Evolutionary conservation across 345 rosid species (phyloP), one percentile per base, ranked within the genome.

Genomic region (Carallia pectinifolia): DNA sequence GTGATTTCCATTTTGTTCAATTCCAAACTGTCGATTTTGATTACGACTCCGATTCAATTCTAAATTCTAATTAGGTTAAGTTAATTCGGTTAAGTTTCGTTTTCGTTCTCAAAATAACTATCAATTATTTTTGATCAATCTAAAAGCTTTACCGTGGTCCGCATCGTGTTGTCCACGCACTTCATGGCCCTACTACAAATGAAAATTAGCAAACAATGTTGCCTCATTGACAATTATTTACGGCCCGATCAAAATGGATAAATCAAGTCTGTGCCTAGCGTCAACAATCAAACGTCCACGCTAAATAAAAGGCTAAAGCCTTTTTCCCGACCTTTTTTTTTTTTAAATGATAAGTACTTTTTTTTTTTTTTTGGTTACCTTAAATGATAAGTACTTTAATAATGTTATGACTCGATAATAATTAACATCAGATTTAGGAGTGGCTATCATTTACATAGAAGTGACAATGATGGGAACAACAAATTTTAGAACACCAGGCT

Each of bases 211-310:
- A 12, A 3, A 12, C 50, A 12, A 4, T 44, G 50, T 44, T 12
- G 17, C 50, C 50, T 2, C 16, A 44, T 13, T 44, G 50, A 44
- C 17, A 44, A 63, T 52, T 13, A 5, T 58, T 12, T 2, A 53
- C 86, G 82, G 79, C 83, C 75, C 40, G 85, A 85, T 87, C 55
- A 48, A 19, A 59, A 76, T 63, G 27, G 16, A 10, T 2, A 0
- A 0, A 44, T 9, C 48, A 9, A 40, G 4, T 10, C 15, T 15
- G 48, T 12, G 17, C 50, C 4, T 13, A 2, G 50, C 50, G 50
- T 44, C 67, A 68, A 71, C 61, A 55, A 61, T 65, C 48, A 72
- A 23, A 31, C 19, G 38, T 76, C 76, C 66, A 68, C 63, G 74
- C 61, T 70, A 65, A 31, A 50, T 39, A 50, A 65, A 65, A 34